Percentiles rank a stretch among this genome's conserved stretches.
These are phyloP conservation scores for Porphyrellus sp. DNA, from an alignment of 1,284 basidiomycete genomes.

Conservation along the genomic window DNA sequence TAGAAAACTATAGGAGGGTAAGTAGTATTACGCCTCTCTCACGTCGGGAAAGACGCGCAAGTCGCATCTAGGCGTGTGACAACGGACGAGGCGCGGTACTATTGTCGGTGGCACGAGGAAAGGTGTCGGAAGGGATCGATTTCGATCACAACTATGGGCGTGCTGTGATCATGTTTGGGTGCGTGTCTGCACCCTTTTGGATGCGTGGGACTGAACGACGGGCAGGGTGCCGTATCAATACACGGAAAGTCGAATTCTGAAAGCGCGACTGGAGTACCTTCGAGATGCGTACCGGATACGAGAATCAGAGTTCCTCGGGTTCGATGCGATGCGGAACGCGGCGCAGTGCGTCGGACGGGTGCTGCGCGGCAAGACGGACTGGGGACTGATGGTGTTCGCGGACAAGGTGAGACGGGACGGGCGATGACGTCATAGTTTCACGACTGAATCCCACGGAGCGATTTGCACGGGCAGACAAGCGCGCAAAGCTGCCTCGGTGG, in stretches of 20 bases:
- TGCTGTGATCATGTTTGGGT: constrained; percentile 99
- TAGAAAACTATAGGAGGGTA: constrained; percentile 95
- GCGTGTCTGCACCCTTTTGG: constrained; percentile 27
- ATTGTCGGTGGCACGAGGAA: constrained; percentile 96
- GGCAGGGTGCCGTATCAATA: constrained; percentile 95
- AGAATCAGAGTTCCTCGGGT: constrained; percentile 98
- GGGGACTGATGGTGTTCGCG: constrained; percentile 99
- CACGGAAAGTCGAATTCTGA: constrained; percentile 96
- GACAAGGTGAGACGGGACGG: constrained; percentile 77
- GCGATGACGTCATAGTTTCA: background rate
- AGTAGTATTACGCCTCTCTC: constrained; percentile 22
- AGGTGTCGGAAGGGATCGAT: constrained; percentile 99
- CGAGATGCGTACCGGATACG: constrained; percentile 98
- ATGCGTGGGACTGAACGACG: constrained; percentile 1
- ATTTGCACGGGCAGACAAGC: constrained; percentile 95
- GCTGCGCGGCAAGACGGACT: constrained; percentile 97
- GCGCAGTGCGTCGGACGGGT: constrained; percentile 99
- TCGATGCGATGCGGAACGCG: constrained; percentile 99
- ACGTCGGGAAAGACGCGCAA: background rate
- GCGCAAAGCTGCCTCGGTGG: constrained; percentile 96
- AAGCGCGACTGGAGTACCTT: constrained; percentile 95
- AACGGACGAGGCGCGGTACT: constrained; percentile 97
- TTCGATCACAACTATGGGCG: constrained; percentile 99
- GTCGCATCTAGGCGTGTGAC: constrained; percentile 79
- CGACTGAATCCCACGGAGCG: constrained; percentile 54